Percentiles rank a stretch among this genome's conserved stretches.
phyloP scores from a whole-genome alignment of 1,139 yeast genomes.

The Taiozyma sp. region DNA sequence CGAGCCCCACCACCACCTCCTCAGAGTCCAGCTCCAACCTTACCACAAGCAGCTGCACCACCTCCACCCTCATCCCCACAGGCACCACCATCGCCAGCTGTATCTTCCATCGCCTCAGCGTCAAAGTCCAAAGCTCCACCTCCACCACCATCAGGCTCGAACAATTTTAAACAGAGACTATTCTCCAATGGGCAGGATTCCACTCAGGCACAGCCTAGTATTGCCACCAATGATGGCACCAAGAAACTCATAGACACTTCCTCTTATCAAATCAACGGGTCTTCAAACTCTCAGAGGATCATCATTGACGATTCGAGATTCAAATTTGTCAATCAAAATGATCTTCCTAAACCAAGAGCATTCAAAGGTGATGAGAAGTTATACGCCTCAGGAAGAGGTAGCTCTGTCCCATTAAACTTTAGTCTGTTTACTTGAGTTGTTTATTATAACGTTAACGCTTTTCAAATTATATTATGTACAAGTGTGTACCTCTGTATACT shows the following conservation, averaged over 20 bases:
- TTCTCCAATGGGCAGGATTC: slow-evolving; percentile 11
- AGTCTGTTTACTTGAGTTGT: slow-evolving; percentile 29
- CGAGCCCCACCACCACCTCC: slow-evolving; percentile 7
- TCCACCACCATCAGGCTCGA: slow-evolving; percentile 19
- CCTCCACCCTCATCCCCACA: slow-evolving; percentile 10
- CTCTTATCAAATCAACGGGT: slow-evolving; percentile 22
- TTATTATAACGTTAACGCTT: too few species aligned
- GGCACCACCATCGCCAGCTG: slow-evolving; percentile 15
- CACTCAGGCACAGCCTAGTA: not conserved
- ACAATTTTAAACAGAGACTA: slow-evolving; percentile 15
- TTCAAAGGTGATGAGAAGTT: slow-evolving; percentile 67
- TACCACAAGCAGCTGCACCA: slow-evolving; percentile 16
- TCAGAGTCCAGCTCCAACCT: slow-evolving; percentile 11
- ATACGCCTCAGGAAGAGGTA: slow-evolving; percentile 95
- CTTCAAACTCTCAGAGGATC: slow-evolving; percentile 21
- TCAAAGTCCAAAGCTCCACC: slow-evolving; percentile 18
- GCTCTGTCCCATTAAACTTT: slow-evolving; percentile 84
- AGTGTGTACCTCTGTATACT: not conserved
- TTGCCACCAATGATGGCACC: not conserved
- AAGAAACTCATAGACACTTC: slow-evolving; percentile 13
- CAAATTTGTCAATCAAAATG: slow-evolving; percentile 60
- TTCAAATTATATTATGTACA: not conserved
- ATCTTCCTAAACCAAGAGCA: slow-evolving; percentile 80
- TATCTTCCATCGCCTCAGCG: slow-evolving; percentile 18
- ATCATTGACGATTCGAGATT: slow-evolving; percentile 73